Percentiles rank a stretch among this genome's conserved stretches.
phyloP scores from a whole-genome alignment of 1,284 basidiomycete genomes.

The Mycosarcoma mackinlayi region DNA sequence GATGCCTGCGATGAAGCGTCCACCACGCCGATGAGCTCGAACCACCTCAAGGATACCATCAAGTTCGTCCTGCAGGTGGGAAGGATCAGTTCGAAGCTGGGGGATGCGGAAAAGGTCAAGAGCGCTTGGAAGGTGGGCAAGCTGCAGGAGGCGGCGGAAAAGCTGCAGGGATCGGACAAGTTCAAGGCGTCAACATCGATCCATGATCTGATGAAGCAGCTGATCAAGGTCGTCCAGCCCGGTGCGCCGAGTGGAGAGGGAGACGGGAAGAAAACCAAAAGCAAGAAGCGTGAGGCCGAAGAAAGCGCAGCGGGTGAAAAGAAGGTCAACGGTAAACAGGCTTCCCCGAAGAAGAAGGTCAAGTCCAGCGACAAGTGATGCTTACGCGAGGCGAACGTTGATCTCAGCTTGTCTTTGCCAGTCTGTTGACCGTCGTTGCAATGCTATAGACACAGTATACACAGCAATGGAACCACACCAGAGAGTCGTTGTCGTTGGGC shows the following conservation, averaged over 20 bases:
- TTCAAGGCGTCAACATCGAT: constrained; percentile 69
- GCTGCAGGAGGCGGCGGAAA: constrained; percentile 32
- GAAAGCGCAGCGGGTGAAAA: constrained; percentile 1
- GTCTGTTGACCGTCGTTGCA: too few species aligned
- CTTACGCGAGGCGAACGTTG: background rate
- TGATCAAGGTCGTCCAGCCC: constrained; percentile 65
- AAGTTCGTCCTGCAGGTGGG: constrained; percentile 78
- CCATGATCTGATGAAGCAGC: constrained; percentile 72
- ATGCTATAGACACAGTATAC: too few species aligned
- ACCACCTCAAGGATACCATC: constrained; percentile 81
- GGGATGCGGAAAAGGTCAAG: constrained; percentile 24
- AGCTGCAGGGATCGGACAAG: constrained; percentile 34
- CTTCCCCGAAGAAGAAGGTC: constrained; percentile 42
- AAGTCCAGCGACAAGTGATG: constrained; percentile 38
- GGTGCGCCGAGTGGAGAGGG: constrained; percentile 19
- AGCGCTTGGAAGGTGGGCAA: constrained; percentile 69
- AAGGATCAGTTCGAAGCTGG: constrained; percentile 75
- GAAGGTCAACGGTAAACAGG: constrained; percentile 7
- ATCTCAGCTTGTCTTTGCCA: too few species aligned
- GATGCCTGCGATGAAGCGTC: constrained; percentile 72
- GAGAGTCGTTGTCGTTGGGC: too few species aligned
- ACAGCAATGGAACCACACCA: too few species aligned
- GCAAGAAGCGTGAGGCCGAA: constrained; percentile 38
- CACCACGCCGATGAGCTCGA: constrained; percentile 71
- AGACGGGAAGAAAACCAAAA: constrained; percentile 17